phyloP scores from a whole-genome alignment of 2,329 filamentous ascomycete species.

The Fusarium sororula region DNA sequence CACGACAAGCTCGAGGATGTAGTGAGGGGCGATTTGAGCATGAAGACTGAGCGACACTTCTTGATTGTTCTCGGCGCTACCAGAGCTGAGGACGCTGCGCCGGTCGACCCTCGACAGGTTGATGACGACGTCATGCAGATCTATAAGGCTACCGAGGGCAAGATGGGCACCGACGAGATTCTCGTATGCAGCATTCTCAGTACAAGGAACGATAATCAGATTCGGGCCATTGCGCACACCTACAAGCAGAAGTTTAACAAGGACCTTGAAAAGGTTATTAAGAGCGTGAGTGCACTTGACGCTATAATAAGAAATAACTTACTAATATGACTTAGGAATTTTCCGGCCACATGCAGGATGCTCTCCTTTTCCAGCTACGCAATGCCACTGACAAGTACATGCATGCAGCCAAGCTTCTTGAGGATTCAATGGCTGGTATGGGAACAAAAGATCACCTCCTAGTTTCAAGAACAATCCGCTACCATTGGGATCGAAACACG shows the following conservation, averaged over 20 bases:
- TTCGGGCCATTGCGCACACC: conserved; percentile 80
- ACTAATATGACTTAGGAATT: conserved; percentile 67
- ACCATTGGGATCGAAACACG: conserved; percentile 83
- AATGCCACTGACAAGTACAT: conserved; percentile 82
- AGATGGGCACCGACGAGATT: conserved; percentile 77
- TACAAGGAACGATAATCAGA: conserved; percentile 80
- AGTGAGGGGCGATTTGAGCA: conserved; percentile 80
- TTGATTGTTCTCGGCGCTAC: conserved; percentile 79
- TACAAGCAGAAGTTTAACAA: conserved; percentile 79
- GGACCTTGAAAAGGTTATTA: conserved; percentile 76
- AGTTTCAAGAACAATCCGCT: conserved; percentile 78
- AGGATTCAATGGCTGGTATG: conserved; percentile 84
- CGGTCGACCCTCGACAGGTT: conserved; percentile 76
- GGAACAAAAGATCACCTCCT: conserved; percentile 89
- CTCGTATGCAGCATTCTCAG: conserved; percentile 82
- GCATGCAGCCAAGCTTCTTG: conserved; percentile 83
- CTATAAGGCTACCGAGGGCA: conserved; percentile 79
- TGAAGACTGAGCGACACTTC: conserved; percentile 88
- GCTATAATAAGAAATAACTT: neutral
- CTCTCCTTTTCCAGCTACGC: conserved; percentile 81
- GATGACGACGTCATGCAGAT: conserved; percentile 80
- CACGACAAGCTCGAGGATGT: conserved; percentile 73
- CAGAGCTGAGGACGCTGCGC: conserved; percentile 80
- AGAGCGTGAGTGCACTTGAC: conserved; percentile 60
- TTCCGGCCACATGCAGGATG: conserved; percentile 90